Percentiles rank a stretch among this genome's conserved stretches.
phyloP scores from a whole-genome alignment of 768 basidiomycete genomes.

The Mycena olivaceomarginata region DNA sequence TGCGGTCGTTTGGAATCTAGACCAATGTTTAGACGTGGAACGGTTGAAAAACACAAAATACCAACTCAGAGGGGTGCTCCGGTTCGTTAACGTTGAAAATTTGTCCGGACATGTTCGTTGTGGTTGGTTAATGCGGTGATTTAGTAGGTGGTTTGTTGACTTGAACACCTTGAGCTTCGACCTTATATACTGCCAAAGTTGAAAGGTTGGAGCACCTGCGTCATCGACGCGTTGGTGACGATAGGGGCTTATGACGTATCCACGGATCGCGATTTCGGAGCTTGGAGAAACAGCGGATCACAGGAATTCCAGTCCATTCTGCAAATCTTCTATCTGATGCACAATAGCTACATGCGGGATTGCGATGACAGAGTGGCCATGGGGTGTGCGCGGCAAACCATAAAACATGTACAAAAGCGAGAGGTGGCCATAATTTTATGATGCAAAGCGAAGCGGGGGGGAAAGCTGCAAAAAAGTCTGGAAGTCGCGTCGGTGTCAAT shows the following conservation, averaged over 20 bases:
- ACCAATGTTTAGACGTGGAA: background rate
- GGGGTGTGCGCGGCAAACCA: slow-evolving; percentile 19
- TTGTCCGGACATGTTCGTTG: slow-evolving; percentile 53
- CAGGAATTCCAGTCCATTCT: slow-evolving; percentile 7
- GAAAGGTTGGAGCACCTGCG: background rate
- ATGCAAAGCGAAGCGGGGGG: slow-evolving; percentile 10
- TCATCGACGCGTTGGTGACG: background rate
- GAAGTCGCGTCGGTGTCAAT: background rate
- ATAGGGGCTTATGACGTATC: slow-evolving; percentile 7
- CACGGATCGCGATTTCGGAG: background rate
- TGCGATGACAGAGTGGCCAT: slow-evolving; percentile 29
- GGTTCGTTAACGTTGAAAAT: slow-evolving; percentile 63
- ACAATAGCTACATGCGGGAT: slow-evolving; percentile 35
- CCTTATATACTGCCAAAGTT: slow-evolving; percentile 9
- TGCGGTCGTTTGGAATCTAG: slow-evolving; percentile 72
- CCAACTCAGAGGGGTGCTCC: slow-evolving; percentile 56
- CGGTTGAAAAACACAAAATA: background rate
- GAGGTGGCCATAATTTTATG: background rate
- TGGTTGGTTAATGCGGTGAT: slow-evolving; percentile 19
- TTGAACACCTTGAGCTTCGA: background rate
- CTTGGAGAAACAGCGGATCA: background rate
- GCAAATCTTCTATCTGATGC: slow-evolving; percentile 30
- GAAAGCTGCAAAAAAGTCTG: background rate
- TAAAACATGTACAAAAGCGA: slow-evolving; percentile 34
- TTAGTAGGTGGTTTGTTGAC: background rate